Evolutionary conservation across 2,329 filamentous ascomycete species (phyloP).

Genomic region (Alternaria rosae): DNA sequence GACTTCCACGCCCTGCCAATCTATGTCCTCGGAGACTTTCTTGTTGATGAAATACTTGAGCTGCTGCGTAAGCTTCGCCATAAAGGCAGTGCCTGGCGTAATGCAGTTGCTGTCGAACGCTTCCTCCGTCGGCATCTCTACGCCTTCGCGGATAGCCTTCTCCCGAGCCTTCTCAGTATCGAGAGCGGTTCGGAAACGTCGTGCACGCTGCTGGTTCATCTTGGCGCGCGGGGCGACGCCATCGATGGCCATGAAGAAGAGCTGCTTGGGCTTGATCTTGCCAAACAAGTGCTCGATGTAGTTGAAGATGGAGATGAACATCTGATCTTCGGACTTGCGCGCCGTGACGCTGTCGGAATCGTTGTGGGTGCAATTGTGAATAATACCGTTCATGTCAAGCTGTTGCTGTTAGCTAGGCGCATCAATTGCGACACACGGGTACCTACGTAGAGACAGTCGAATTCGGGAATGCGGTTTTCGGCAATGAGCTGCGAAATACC

Average conservation of each 20-base stretch:
- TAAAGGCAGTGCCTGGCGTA: constrained; percentile 95
- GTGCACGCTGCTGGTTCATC: constrained; percentile 98
- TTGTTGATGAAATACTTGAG: constrained; percentile 99
- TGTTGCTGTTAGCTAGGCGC: constrained; percentile 43
- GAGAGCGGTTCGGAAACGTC: constrained; percentile 91
- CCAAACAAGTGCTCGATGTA: constrained; percentile 99
- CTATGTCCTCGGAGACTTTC: constrained; percentile 94
- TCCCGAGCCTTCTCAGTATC: constrained; percentile 90
- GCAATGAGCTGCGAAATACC: constrained; percentile 98
- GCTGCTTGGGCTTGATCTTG: constrained; percentile 97
- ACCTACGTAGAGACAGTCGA: constrained; percentile 89
- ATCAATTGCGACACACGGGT: not conserved
- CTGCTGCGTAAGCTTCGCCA: constrained; percentile 93
- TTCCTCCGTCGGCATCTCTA: constrained; percentile 93
- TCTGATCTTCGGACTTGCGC: constrained; percentile 94
- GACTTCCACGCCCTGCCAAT: constrained; percentile 97
- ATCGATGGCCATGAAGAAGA: constrained; percentile 99
- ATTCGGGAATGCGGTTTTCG: constrained; percentile 98
- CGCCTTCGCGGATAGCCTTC: constrained; percentile 87
- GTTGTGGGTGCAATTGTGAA: constrained; percentile 97
- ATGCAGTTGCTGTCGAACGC: constrained; percentile 99
- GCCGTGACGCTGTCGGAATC: constrained; percentile 92
- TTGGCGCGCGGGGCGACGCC: constrained; percentile 97
- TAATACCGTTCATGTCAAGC: constrained; percentile 99
- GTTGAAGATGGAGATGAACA: constrained; percentile 99